A percentile compares a stretch with the other conserved stretches of the same genome.
phyloP scores from a whole-genome alignment of 192 early-diverging fungal genomes.

The Backusella circina region DNA sequence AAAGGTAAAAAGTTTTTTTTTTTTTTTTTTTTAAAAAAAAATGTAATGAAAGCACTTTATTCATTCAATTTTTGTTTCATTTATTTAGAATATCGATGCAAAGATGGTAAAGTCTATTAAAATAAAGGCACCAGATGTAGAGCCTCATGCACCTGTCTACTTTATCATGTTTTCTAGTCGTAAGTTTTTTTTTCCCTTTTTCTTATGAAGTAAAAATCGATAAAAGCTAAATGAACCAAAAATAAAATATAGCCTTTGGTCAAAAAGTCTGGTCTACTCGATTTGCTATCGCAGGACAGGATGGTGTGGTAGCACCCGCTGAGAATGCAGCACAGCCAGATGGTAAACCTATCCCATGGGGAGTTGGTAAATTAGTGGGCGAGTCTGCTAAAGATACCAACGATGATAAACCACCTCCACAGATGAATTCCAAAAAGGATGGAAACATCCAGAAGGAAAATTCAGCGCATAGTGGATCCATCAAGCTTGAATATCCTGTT shows the following conservation, averaged over 20 bases:
- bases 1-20: conserved; percentile 12
- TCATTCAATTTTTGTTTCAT: neutral
- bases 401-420: neutral
- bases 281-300: conserved; percentile 24
- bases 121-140: conserved; percentile 24
- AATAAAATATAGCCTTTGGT: neutral
- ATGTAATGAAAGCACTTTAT: neutral
- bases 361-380: conserved; percentile 15
- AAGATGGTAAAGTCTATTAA: conserved; percentile 2
- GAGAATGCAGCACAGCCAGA: conserved; percentile 16
- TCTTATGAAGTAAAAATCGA: too few relatives aligned
- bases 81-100: conserved; percentile 26
- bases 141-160: conserved; percentile 28
- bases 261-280: conserved; percentile 28
- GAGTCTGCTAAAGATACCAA: neutral
- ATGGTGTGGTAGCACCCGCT: conserved; percentile 11
- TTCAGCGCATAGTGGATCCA: neutral
- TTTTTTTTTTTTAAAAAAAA: too few relatives aligned
- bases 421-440: neutral
- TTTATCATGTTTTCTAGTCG: conserved; percentile 36
- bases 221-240: neutral
- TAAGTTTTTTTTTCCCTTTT: neutral
- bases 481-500: neutral
- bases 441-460: neutral
- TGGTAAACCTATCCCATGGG: conserved; percentile 29